A percentile compares a stretch with the other conserved stretches of the same genome.
Conservation (phyloP, 1,284 basidiomycete species). For the Melampsora americana region DNA sequence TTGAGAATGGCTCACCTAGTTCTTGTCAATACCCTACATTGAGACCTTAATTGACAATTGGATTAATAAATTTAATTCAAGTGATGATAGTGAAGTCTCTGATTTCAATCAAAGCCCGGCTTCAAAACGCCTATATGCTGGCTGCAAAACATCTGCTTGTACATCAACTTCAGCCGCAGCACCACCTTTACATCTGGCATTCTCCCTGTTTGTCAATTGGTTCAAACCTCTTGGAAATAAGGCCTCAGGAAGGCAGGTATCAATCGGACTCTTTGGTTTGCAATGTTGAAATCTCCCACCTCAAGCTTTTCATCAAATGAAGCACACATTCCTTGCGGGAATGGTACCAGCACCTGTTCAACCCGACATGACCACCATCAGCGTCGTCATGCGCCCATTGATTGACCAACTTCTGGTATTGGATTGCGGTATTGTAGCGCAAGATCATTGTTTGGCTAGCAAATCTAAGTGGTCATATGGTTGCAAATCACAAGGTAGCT, state of each 20-base stretch:
- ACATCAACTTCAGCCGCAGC: not conserved
- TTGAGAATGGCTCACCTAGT: not conserved
- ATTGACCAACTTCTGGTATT: not conserved
- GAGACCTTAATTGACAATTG: not conserved
- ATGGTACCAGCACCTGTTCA: not conserved
- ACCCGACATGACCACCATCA: not conserved
- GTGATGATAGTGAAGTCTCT: not conserved
- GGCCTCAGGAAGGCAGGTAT: constrained; percentile 9
- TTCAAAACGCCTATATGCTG: not conserved
- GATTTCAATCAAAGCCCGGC: not conserved
- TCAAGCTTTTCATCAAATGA: not conserved
- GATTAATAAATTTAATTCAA: not conserved
- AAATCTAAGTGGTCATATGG: not conserved
- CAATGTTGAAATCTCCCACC: not conserved
- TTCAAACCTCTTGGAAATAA: constrained; percentile 1
- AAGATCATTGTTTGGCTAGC: not conserved
- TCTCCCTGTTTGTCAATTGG: not conserved
- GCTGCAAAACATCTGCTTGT: too few species aligned
- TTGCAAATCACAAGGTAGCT: not conserved
- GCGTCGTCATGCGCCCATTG: not conserved
- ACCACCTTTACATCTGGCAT: not conserved
- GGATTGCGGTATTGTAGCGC: not conserved
- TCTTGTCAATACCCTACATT: not conserved
- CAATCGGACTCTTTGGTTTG: not conserved
- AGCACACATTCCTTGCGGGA: not conserved